Percentiles rank a stretch among this genome's conserved stretches.
Conservation (phyloP, 768 basidiomycete species). For the Podaxis carcinomalis region DNA sequence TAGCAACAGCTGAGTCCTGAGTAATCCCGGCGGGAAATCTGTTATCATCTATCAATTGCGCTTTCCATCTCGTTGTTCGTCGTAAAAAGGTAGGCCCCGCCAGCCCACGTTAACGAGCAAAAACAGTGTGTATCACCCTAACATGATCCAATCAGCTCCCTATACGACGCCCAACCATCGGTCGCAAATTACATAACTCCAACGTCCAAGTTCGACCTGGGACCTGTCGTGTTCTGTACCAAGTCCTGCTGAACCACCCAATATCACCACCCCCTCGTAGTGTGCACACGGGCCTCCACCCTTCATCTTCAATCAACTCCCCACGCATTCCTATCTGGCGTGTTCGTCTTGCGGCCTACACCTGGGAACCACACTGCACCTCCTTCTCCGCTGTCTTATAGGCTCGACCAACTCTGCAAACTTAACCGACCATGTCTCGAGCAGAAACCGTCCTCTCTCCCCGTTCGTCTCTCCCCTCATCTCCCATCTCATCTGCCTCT, state of each 20-base stretch:
- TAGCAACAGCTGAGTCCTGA: not conserved
- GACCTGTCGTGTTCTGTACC: not conserved
- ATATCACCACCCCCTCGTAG: not conserved
- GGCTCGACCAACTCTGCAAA: not conserved
- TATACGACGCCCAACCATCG: not conserved
- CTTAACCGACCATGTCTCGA: not conserved
- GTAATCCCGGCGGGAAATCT: not conserved
- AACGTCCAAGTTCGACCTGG: not conserved
- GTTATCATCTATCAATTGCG: not conserved
- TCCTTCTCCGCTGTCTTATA: not conserved
- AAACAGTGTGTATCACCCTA: not conserved
- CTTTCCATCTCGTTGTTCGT: not conserved
- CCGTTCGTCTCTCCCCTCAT: slow-evolving; percentile 3
- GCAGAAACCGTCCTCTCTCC: slow-evolving; percentile 4
- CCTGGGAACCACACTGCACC: slow-evolving; percentile 2
- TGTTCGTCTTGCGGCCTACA: not conserved
- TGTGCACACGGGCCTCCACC: not conserved
- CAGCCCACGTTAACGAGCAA: too few species aligned
- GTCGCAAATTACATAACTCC: not conserved
- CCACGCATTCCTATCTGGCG: not conserved
- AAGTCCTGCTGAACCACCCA: not conserved
- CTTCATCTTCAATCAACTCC: not conserved
- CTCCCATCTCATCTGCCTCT: not conserved
- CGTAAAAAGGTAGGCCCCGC: not conserved
- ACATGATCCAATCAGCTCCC: not conserved